A percentile compares a stretch with the other conserved stretches of the same genome.
Conservation (phyloP, 2,329 filamentous ascomycete genomes). For the Colletotrichum viniferum region DNA sequence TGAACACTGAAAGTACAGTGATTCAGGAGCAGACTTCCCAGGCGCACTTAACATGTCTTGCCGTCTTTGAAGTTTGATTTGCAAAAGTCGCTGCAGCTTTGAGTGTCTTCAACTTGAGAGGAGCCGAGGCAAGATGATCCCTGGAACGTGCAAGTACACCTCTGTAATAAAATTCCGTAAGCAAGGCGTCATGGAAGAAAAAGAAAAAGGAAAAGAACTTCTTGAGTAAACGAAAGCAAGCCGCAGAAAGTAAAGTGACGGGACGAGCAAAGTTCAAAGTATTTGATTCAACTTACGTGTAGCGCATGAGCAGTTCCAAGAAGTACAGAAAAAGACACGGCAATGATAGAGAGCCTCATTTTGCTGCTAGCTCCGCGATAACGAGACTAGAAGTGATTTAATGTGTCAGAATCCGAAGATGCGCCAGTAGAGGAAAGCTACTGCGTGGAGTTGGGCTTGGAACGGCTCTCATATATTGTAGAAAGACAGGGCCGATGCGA, state of each 20-base stretch:
- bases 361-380: background rate
- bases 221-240: background rate
- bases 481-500: background rate
- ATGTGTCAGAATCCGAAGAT: background rate
- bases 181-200: background rate
- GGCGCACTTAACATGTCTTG: background rate
- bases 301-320: background rate
- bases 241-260: background rate
- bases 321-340: background rate
- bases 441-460: background rate
- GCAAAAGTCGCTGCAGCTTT: background rate
- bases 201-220: background rate
- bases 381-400: rapidly evolving
- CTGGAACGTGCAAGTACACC: background rate
- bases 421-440: background rate
- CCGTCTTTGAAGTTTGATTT: background rate
- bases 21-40: background rate
- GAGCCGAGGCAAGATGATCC: background rate
- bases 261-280: background rate
- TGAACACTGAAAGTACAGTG: rapidly evolving
- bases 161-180: background rate
- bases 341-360: background rate
- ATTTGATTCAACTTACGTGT: background rate
- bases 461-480: rapidly evolving
- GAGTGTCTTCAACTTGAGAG: background rate